phyloP scores from a whole-genome alignment of 106 monocot species.

The Phalaenopsis equestris region DNA sequence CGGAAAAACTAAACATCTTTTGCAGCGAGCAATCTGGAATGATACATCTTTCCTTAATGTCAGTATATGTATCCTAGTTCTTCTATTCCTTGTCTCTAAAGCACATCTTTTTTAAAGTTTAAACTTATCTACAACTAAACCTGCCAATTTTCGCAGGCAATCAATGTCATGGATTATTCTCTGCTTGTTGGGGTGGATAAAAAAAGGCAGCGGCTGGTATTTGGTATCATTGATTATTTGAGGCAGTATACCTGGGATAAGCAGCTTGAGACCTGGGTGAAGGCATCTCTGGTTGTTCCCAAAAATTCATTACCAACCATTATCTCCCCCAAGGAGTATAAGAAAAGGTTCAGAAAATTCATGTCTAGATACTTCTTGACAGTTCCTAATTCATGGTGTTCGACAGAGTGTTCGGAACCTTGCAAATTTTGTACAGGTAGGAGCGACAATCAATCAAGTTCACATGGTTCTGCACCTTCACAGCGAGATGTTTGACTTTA shows the following conservation, averaged over 20 bases:
- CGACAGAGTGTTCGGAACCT: slow-evolving; percentile 20
- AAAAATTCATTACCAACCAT: slow-evolving; percentile 64
- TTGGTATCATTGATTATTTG: slow-evolving; percentile 86
- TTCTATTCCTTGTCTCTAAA: background rate
- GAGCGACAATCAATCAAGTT: background rate
- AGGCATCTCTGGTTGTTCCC: slow-evolving; percentile 60
- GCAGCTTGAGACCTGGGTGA: slow-evolving; percentile 85
- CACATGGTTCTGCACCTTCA: background rate
- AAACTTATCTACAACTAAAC: background rate
- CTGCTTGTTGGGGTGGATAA: slow-evolving; percentile 84
- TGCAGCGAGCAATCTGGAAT: slow-evolving; percentile 83
- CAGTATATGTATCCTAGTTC: slow-evolving; percentile 14
- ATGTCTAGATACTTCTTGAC: slow-evolving; percentile 80
- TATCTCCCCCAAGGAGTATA: slow-evolving; percentile 83
- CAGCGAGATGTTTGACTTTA: background rate
- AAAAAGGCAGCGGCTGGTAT: slow-evolving; percentile 57
- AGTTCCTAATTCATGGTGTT: slow-evolving; percentile 64
- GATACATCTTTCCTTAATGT: slow-evolving; percentile 80
- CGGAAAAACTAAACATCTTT: slow-evolving; percentile 61
- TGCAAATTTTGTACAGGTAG: slow-evolving; percentile 23
- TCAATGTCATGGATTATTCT: slow-evolving; percentile 91
- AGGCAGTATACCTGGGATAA: slow-evolving; percentile 89
- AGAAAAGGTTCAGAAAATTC: slow-evolving; percentile 75
- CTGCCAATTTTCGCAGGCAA: slow-evolving; percentile 32
- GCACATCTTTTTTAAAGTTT: background rate